phyloP scores from a whole-genome alignment of 2,329 filamentous ascomycete species.

The Phoma herbarum region DNA sequence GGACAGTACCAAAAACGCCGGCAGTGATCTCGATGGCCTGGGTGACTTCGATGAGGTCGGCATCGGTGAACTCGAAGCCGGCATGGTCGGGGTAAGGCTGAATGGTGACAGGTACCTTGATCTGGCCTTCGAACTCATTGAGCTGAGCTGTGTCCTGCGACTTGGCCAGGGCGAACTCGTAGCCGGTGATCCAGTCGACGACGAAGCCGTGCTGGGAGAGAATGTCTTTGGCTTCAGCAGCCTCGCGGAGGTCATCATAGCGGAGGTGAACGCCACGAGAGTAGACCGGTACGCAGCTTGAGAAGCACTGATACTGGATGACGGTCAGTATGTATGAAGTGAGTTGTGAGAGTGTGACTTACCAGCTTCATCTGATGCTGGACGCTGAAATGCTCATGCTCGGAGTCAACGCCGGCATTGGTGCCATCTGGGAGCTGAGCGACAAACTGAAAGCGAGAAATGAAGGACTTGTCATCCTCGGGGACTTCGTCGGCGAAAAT shows the following conservation, averaged over 20 bases:
- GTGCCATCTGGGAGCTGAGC: constrained; percentile 31
- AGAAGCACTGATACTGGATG: constrained; percentile 40
- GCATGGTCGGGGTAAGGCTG: constrained; percentile 25
- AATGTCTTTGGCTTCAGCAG: constrained; percentile 39
- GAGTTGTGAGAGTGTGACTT: constrained; percentile 15
- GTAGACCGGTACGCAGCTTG: constrained; percentile 32
- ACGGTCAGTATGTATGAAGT: constrained; percentile 27
- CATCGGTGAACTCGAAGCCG: constrained; percentile 24
- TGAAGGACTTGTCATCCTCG: constrained; percentile 27
- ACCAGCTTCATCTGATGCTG: constrained; percentile 44
- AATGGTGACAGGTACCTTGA: constrained; percentile 34
- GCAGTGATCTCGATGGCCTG: constrained; percentile 26
- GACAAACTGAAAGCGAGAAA: constrained; percentile 41
- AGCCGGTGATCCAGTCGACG: constrained; percentile 32
- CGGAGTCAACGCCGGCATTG: constrained; percentile 33
- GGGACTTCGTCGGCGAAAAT: constrained; percentile 42
- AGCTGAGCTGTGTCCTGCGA: constrained; percentile 33
- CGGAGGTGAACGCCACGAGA: constrained; percentile 40
- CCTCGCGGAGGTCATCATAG: constrained; percentile 53
- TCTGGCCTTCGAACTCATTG: constrained; percentile 47
- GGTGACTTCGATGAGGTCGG: constrained; percentile 27
- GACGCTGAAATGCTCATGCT: constrained; percentile 36
- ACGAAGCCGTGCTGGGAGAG: constrained; percentile 34
- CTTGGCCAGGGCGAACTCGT: constrained; percentile 39
- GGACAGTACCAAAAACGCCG: constrained; percentile 30